phyloP scores from a whole-genome alignment of 1,284 basidiomycete genomes.

The Melampsora abietis-canadensis region DNA sequence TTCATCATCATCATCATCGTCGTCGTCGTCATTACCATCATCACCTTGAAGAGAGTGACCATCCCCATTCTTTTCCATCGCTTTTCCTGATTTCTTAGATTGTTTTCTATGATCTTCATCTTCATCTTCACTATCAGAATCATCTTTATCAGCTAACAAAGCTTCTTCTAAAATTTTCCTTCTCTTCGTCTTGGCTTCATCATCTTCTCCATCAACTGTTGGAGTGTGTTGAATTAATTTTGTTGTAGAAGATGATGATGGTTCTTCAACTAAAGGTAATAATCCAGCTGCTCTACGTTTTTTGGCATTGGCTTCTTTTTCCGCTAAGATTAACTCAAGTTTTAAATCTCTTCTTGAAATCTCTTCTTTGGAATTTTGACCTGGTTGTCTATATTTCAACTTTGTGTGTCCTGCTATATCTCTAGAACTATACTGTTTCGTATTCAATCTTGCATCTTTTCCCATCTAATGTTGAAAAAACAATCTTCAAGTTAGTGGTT shows the following conservation, averaged over 20 bases:
- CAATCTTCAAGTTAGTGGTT: too few relatives aligned
- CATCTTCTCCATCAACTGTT: constrained; percentile 43
- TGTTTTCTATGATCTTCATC: constrained; percentile 11
- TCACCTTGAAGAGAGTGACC: constrained; percentile 50
- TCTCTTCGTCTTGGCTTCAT: constrained; percentile 42
- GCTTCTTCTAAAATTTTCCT: constrained; percentile 68
- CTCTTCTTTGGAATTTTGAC: constrained; percentile 57
- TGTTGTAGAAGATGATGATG: constrained; percentile 6
- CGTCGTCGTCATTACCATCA: too few relatives aligned
- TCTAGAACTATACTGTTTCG: constrained; percentile 62
- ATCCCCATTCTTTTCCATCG: constrained; percentile 54
- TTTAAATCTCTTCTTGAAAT: constrained; percentile 74
- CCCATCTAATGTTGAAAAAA: constrained; percentile 40
- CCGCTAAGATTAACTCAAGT: constrained; percentile 74
- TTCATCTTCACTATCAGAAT: constrained; percentile 65
- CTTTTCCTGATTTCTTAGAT: constrained; percentile 13
- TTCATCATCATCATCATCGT: constrained; percentile 40
- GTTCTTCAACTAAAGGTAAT: constrained; percentile 50
- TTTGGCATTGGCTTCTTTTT: constrained; percentile 75
- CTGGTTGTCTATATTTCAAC: constrained; percentile 74
- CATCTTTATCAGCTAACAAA: constrained; percentile 78
- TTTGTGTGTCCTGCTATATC: constrained; percentile 91
- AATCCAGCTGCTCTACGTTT: constrained; percentile 81
- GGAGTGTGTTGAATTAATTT: neutral
- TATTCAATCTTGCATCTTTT: constrained; percentile 47